Percentiles rank a stretch among this genome's conserved stretches.
Conservation (phyloP, 2,329 filamentous ascomycete species). For the Aspergillus latus region DNA sequence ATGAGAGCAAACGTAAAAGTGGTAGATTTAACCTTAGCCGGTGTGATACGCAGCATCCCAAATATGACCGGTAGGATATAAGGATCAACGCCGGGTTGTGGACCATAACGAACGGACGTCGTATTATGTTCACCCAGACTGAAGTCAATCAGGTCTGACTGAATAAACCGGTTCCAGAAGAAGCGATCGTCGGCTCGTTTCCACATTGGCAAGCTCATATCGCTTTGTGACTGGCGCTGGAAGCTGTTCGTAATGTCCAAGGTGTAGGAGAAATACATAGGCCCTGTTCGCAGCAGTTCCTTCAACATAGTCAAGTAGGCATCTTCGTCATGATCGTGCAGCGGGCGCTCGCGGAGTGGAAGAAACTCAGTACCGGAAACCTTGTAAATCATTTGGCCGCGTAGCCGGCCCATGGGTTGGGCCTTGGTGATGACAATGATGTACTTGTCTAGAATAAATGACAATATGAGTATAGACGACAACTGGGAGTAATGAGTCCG, state of each 20-base stretch:
- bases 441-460: slow-evolving; percentile 71
- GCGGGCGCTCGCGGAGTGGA: slow-evolving; percentile 84
- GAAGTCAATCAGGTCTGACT: slow-evolving; percentile 88
- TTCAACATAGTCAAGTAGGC: slow-evolving; percentile 82
- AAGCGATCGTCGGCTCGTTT: slow-evolving; percentile 92
- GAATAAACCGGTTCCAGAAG: slow-evolving; percentile 96
- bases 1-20: slow-evolving; percentile 83
- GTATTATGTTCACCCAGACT: slow-evolving; percentile 58
- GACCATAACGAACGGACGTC: slow-evolving; percentile 46
- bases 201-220: slow-evolving; percentile 76
- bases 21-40: slow-evolving; percentile 80
- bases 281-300: slow-evolving; percentile 74
- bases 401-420: slow-evolving; percentile 82
- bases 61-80: slow-evolving; percentile 96
- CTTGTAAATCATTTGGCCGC: slow-evolving; percentile 96
- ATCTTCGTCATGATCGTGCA: slow-evolving; percentile 93
- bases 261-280: slow-evolving; percentile 98
- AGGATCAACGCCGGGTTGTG: slow-evolving; percentile 77
- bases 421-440: slow-evolving; percentile 95
- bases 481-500: neutral
- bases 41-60: slow-evolving; percentile 89
- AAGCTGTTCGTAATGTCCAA: slow-evolving; percentile 96
- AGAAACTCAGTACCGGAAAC: slow-evolving; percentile 88
- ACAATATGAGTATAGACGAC: slow-evolving; percentile 16
- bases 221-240: slow-evolving; percentile 81